Base-by-base conservation (phyloP, 2,329 filamentous ascomycete species). In the Blumeriella jaapii region DNA sequence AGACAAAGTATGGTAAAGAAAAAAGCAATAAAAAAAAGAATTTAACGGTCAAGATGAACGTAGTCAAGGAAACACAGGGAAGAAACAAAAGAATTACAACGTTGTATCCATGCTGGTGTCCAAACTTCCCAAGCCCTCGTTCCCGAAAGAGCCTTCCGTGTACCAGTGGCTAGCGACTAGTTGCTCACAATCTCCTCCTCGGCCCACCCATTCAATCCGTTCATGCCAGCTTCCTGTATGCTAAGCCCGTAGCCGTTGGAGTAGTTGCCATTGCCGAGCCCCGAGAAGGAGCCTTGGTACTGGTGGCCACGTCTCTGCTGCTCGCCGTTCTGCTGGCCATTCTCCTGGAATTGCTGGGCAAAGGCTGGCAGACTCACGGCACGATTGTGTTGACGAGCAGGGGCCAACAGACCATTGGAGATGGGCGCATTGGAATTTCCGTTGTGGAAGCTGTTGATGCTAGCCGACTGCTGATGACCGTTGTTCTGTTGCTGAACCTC, bases 301-400 rank as follows among this genome's bases (percentile, higher is more conserved):
- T 78, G 74, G 51, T 80, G 75, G 8, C 74, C 74, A 38, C 74
- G 65, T 35, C 74, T 68, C 56, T 52, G 47, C 16, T 49, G 48
- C 32, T 47, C 50, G 24, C 65, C 65, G 16, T 69, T 68, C 31
- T 60, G 58, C 34, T 59, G 58, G 4, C 58, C 62, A 11, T 40
- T 40, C 13, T 65, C 69, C 57, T 77, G 71, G 36, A 75, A 73
- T 11, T 70, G 71, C 12, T 74, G 72, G 0, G 72, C 74, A 35
- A 81, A 68, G 4, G 71, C 74, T 1, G 91, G 91, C 53, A 98
- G 65, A 56, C 86, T 94, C 40, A 95, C 85, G 20, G 91, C 86
- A 23, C 91, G 45, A 22, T 48, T 55, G 59, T 79, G 74, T 44
- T 72, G 71, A 20, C 74, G 68, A 10, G 62, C 56, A 2, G 83